Conservation (phyloP, 345 rosid genomes). For the Toxicodendron radicans region DNA sequence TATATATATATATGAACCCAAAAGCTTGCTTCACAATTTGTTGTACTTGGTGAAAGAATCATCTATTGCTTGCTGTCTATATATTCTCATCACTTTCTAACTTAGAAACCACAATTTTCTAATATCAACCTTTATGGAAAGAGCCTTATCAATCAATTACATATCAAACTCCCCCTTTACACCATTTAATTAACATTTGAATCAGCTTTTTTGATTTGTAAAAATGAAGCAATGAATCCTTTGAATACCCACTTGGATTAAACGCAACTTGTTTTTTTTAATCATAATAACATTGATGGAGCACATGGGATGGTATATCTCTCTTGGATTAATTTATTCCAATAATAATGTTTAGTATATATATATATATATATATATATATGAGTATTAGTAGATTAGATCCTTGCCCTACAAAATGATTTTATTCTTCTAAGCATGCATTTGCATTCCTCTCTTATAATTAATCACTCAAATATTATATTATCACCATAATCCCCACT, state of each 20-base stretch:
- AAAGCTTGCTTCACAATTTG: conserved; percentile 14
- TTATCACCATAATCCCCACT: conserved; percentile 18
- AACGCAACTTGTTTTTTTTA: conserved; percentile 18
- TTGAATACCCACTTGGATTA: conserved; percentile 27
- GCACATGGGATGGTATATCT: conserved; percentile 47
- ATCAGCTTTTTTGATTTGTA: conserved; percentile 19
- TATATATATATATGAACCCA: too few species aligned
- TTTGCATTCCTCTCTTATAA: neutral
- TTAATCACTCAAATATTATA: conserved; percentile 13
- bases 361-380: too few species aligned
- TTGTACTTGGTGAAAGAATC: conserved; percentile 15
- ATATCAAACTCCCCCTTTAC: neutral
- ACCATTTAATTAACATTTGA: conserved; percentile 10
- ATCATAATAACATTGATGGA: conserved; percentile 17
- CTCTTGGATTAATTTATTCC: conserved; percentile 29
- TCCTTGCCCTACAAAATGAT: conserved; percentile 38
- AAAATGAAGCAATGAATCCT: conserved; percentile 23
- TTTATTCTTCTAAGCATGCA: conserved; percentile 30
- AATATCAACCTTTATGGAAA: conserved; percentile 10
- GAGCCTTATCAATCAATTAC: conserved; percentile 22
- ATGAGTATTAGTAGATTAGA: conserved; percentile 23
- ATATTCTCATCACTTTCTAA: neutral
- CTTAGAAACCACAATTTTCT: neutral
- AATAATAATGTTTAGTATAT: too few species aligned
- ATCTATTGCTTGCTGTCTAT: conserved; percentile 3